Percentiles rank a stretch among this genome's conserved stretches.
Evolutionary conservation across 306 rosid genomes (phyloP).

Genomic region (Herpetospermum pedunculosum): DNA sequence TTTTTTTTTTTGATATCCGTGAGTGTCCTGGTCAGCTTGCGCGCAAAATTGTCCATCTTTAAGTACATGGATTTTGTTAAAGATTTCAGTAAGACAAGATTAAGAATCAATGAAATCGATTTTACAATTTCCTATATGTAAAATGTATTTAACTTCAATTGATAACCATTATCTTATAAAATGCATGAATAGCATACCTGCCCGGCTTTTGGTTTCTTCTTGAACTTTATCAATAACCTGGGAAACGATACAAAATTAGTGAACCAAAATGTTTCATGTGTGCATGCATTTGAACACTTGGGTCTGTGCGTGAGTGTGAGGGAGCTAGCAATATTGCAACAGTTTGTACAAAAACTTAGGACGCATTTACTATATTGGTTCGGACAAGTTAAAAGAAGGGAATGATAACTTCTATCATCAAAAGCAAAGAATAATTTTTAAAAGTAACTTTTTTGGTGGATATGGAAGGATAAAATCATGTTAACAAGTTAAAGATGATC

Average conservation of each 20-base stretch:
- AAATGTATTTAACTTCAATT: not conserved
- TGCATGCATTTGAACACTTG: not conserved
- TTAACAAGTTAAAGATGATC: not conserved
- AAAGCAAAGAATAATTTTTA: not conserved
- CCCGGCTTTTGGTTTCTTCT: constrained; percentile 92
- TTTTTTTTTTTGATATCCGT: too few species aligned
- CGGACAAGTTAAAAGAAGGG: not conserved
- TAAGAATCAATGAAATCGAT: not conserved
- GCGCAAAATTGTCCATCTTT: too few species aligned
- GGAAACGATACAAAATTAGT: constrained; percentile 12
- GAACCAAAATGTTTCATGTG: not conserved
- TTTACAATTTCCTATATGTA: not conserved
- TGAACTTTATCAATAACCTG: constrained; percentile 98
- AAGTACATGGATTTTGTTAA: not conserved
- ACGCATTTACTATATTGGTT: not conserved
- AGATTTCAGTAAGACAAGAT: not conserved
- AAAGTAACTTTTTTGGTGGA: not conserved
- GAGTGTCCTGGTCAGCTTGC: too few species aligned
- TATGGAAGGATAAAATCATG: not conserved
- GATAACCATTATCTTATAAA: not conserved
- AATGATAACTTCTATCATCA: not conserved
- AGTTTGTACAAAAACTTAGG: not conserved
- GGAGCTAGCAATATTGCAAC: not conserved
- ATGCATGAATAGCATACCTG: constrained; percentile 34
- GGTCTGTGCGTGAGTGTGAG: not conserved